These are phyloP conservation scores for Botrytis paeoniae DNA, from an alignment of 2,329 filamentous ascomycete species.

Conservation along the genomic window DNA sequence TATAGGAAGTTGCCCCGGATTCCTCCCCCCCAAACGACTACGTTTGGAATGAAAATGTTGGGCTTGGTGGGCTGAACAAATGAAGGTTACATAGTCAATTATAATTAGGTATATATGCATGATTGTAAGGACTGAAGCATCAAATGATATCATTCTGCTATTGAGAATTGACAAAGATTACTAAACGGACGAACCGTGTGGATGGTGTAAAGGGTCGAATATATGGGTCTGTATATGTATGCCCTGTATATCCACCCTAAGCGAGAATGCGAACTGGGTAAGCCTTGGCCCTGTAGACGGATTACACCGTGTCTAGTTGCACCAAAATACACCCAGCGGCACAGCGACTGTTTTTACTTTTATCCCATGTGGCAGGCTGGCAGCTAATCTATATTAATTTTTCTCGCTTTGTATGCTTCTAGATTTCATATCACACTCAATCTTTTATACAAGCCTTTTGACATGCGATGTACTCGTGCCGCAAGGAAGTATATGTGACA, in stretches of 20 bases:
- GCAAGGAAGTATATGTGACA: background rate
- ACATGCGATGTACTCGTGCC: background rate
- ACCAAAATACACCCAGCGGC: background rate
- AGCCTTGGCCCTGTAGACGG: background rate
- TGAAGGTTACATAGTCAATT: background rate
- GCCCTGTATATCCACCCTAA: background rate
- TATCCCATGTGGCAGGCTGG: conserved; percentile 1
- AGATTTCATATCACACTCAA: background rate
- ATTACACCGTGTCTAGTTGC: background rate
- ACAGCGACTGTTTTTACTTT: background rate
- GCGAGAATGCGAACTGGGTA: background rate
- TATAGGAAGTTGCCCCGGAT: background rate
- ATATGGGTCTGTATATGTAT: background rate
- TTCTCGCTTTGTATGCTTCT: background rate
- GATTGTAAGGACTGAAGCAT: background rate
- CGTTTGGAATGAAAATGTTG: background rate
- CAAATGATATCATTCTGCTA: background rate
- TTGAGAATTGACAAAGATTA: background rate
- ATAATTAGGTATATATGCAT: background rate
- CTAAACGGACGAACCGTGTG: background rate
- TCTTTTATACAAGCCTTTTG: background rate
- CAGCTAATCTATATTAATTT: background rate
- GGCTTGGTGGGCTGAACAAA: background rate
- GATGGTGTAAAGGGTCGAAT: background rate
- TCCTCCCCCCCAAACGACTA: background rate